Conservation (phyloP, 2,329 filamentous ascomycete genomes). For the Colletotrichum sp. region DNA sequence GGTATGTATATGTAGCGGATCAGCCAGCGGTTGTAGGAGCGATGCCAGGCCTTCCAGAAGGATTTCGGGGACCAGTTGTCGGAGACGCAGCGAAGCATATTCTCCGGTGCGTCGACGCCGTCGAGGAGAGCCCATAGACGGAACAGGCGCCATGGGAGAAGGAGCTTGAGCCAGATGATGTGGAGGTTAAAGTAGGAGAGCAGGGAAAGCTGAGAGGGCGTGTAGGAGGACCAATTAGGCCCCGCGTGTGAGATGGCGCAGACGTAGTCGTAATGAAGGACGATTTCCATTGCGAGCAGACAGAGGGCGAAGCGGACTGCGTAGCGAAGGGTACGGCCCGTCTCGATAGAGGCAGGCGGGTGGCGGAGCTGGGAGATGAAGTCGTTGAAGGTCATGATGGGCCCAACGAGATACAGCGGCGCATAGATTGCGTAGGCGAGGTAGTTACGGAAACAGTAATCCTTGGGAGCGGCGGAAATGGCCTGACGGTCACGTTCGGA, state of each 20-base stretch:
- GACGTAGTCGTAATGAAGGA: conserved; percentile 91
- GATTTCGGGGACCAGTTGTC: conserved; percentile 90
- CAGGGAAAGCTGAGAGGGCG: conserved; percentile 84
- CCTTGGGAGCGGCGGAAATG: conserved; percentile 70
- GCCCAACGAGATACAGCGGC: conserved; percentile 89
- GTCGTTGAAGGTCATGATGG: conserved; percentile 97
- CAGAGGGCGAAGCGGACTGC: conserved; percentile 80
- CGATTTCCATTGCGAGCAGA: conserved; percentile 86
- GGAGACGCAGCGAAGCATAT: conserved; percentile 96
- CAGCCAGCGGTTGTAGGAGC: conserved; percentile 93
- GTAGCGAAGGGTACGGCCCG: conserved; percentile 76
- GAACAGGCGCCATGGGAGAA: conserved; percentile 98
- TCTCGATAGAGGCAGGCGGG: conserved; percentile 71
- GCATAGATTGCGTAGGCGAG: conserved; percentile 89
- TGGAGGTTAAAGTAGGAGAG: conserved; percentile 96
- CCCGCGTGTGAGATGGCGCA: conserved; percentile 85
- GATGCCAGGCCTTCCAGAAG: conserved; percentile 98
- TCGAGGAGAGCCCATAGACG: conserved; percentile 93
- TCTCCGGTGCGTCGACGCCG: conserved; percentile 93
- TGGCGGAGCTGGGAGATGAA: conserved; percentile 88
- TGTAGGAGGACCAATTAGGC: conserved; percentile 83
- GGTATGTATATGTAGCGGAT: conserved; percentile 94
- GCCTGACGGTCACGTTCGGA: conserved; percentile 87
- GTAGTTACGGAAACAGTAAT: conserved; percentile 86
- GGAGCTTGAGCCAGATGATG: conserved; percentile 96